Base-by-base conservation (phyloP, 2,329 filamentous ascomycete species). In the Iodosphaeria phyllophila region DNA sequence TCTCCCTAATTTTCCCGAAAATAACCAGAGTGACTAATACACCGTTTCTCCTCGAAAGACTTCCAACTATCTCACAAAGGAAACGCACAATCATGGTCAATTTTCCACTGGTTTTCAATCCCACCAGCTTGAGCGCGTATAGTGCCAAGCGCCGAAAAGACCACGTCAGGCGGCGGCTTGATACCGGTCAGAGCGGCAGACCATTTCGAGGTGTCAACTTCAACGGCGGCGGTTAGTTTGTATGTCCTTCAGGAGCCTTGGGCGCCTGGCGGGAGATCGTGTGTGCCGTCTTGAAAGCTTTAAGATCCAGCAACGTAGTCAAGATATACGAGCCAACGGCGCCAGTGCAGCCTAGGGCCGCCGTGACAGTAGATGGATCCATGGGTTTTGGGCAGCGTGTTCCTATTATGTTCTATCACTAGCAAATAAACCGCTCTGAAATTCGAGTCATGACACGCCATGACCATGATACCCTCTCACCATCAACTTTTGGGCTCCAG, bases 141-240 rank as follows among this genome's bases (percentile, higher is more conserved):
- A 3, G 82, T 92, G 29, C 74, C 86, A 1, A 93, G 62, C 2
- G 68, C 68, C 3, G 77, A 83, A 52, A 86, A 70, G 52, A 89
- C 73, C 34, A 76, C 55, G 1, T 56, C 45, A 0, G 77, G 71
- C 0, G 56, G 32, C 1, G 72, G 64, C 0, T 51, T 42, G 23
- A 76, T 50, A 17, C 54, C 48, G 5, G 57, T 42, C 24, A 89
- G 60, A 36, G 62, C 52, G 7, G 56, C 36, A 3, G 67, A 51
- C 84, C 83, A 93, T 41, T 64, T 60, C 6, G 64, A 47, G 2
- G 68, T 70, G 46, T 91, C 77, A 36, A 62, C 35, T 14, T 77
- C 70, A 39, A 75, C 50, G 35, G 77, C 53, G n/a, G 72, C 60
- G 26, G 64, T 58, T 32, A 86, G 64, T 36, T 74, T 76, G n/a